These are phyloP conservation scores for Floccularia luteovirens DNA, from an alignment of 768 basidiomycete genomes.

Conservation along the genomic window DNA sequence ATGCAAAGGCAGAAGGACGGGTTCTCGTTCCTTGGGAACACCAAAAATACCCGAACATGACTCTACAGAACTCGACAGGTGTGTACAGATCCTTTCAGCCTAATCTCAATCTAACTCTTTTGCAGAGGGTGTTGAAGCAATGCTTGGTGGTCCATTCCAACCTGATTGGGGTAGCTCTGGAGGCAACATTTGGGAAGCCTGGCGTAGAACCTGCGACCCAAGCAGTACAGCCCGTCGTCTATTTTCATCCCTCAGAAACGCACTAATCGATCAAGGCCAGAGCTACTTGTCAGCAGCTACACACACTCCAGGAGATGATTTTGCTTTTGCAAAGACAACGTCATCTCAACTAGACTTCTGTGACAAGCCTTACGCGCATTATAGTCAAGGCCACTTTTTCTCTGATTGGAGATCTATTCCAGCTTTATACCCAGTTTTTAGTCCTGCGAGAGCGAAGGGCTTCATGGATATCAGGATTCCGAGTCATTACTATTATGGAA, in stretches of 20 bases:
- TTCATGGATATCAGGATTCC: constrained; percentile 91
- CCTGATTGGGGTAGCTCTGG: constrained; percentile 80
- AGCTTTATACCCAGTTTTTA: constrained; percentile 88
- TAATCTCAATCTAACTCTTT: constrained; percentile 9
- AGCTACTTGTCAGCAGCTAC: constrained; percentile 10
- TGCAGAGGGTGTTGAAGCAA: constrained; percentile 42
- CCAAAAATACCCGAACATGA: constrained; percentile 63
- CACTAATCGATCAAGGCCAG: constrained; percentile 19
- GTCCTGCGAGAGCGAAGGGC: constrained; percentile 80
- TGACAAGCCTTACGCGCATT: constrained; percentile 71
- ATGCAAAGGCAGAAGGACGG: constrained; percentile 89
- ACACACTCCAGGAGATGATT: constrained; percentile 38
- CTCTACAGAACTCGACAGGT: constrained; percentile 39
- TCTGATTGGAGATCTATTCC: constrained; percentile 91
- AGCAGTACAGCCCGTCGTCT: constrained; percentile 73
- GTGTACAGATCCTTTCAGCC: constrained; percentile 4
- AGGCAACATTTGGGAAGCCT: constrained; percentile 94
- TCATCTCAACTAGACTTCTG: constrained; percentile 78
- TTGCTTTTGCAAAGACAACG: constrained; percentile 53
- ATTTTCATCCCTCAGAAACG: constrained; percentile 65
- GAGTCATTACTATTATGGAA: constrained; percentile 92
- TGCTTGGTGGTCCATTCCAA: constrained; percentile 59
- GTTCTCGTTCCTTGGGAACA: constrained; percentile 93
- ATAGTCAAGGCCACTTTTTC: constrained; percentile 93
- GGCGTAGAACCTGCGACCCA: constrained; percentile 85